Evolutionary conservation across 78 protist species (phyloP), one percentile per base, ranked within the genome.

Genomic region (Isochrysis galbana): DNA sequence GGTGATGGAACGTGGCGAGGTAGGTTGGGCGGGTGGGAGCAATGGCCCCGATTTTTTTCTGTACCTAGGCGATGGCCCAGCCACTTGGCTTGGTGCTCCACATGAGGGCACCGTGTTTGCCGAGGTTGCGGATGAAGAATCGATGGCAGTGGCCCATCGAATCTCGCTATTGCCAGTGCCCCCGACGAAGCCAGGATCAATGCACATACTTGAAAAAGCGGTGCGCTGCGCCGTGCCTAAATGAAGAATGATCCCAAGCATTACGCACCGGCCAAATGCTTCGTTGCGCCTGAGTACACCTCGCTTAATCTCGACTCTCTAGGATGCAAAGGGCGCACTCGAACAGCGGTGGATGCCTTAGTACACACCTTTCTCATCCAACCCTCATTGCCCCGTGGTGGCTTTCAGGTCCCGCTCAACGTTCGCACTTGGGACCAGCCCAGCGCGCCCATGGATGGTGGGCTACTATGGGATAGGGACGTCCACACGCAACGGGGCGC

Each of bases 1-100:
- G 48, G 51, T 78, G 51, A 78, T 78, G 87, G 87, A 78, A 36
- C 87, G 87, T 11, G 87, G 87, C 32, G 87, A 78, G 48, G 87
- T 78, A 11, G 87, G 87, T 0, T 78, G 87, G 87, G 87, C 87
- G 46, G 87, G 87, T 7, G 87, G 87, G 32, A 1, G 26, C 14
- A 34, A 25, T 14, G 87, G 87, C 34, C 87, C 87, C 11, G 87
- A 78, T 36, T 78, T 41, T 34, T 78, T 78, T 47, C 3, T 78
- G 39, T 78, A 78, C 87, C 48, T 78, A 7, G 87, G 87, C 48
- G 51, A 41, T 34, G 87, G 87, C 5, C 51, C 87, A 32, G 87
- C 87, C 14, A 7, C 34, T 14, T 78, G 87, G 87, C 48, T 78
- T 26, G 87, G 87, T 19, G 42, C 19, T 19, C 87, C 87, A 47